Conservation (phyloP, 2,329 filamentous ascomycete species). For the Neopestalotiopsis sp. region DNA sequence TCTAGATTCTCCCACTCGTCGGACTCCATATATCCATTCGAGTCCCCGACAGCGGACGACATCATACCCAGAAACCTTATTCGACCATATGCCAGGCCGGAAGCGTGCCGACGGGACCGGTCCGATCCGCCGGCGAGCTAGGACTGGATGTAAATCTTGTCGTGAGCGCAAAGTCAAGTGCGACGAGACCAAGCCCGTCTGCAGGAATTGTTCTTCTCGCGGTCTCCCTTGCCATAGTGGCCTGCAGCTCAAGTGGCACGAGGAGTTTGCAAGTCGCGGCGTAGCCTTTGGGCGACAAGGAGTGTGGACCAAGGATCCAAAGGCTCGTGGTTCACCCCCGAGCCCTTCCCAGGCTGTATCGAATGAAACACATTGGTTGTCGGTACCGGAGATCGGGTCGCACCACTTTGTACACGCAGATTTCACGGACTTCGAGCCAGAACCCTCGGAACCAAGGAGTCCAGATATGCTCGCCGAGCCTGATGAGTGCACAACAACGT, state of each 20-base stretch:
- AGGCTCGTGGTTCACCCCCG: constrained; percentile 9
- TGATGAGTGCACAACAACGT: neutral
- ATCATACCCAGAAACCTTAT: neutral
- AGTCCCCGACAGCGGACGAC: neutral
- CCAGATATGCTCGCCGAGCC: neutral
- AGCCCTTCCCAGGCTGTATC: constrained; percentile 26
- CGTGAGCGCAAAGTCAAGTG: constrained; percentile 15
- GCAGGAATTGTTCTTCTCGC: constrained; percentile 16
- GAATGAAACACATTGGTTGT: constrained; percentile 20
- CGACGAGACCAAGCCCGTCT: constrained; percentile 16
- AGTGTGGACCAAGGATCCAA: constrained; percentile 39
- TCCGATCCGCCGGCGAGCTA: constrained; percentile 10
- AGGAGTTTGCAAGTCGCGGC: constrained; percentile 44
- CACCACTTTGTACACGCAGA: constrained; percentile 24
- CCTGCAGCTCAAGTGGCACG: constrained; percentile 32
- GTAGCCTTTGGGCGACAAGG: constrained; percentile 48
- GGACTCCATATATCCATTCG: neutral
- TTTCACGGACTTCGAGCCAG: constrained; percentile 4
- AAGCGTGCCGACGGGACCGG: constrained; percentile 9
- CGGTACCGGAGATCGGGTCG: constrained; percentile 19
- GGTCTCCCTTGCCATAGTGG: constrained; percentile 17
- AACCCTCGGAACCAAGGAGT: neutral
- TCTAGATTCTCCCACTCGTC: too few relatives aligned
- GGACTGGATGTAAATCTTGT: constrained; percentile 16
- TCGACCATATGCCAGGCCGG: constrained; percentile 13